Evolutionary conservation across 2,329 filamentous ascomycete genomes (phyloP).

Genomic region (Trichothecium sympodiale): DNA sequence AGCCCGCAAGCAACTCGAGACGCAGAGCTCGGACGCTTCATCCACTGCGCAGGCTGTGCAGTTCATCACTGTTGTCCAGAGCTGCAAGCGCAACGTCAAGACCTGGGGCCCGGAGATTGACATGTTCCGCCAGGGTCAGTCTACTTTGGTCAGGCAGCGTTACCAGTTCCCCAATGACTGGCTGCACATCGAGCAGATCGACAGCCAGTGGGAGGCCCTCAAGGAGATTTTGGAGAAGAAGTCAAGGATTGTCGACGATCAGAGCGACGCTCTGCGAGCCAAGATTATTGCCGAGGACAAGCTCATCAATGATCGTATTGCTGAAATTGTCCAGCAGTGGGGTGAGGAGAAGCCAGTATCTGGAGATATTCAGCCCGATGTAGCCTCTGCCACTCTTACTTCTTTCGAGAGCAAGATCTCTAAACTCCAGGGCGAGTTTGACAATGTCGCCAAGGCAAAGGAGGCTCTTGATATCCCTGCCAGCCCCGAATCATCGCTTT

Average conservation of each 20-base stretch:
- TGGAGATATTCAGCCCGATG: constrained; percentile 80
- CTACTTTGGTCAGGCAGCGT: constrained; percentile 78
- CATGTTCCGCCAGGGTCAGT: constrained; percentile 90
- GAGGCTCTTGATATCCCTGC: constrained; percentile 87
- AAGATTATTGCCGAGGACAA: constrained; percentile 94
- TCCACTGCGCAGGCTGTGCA: constrained; percentile 95
- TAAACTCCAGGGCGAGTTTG: constrained; percentile 73
- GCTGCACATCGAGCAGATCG: constrained; percentile 92
- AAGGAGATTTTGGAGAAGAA: constrained; percentile 89
- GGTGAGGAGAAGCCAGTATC: constrained; percentile 95
- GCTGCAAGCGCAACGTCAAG: constrained; percentile 88
- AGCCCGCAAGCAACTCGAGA: constrained; percentile 80
- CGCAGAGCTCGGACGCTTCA: constrained; percentile 82
- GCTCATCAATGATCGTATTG: constrained; percentile 78
- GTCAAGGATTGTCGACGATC: constrained; percentile 89
- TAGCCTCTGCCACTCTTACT: constrained; percentile 71
- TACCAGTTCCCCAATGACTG: constrained; percentile 92
- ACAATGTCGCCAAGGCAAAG: constrained; percentile 93
- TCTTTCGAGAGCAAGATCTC: constrained; percentile 80
- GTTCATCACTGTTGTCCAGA: constrained; percentile 96
- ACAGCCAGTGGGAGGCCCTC: constrained; percentile 88
- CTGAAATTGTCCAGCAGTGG: constrained; percentile 78
- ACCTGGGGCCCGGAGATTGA: constrained; percentile 93
- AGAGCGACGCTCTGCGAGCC: constrained; percentile 85
- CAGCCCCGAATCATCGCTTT: constrained; percentile 67